Evolutionary conservation across 345 rosid species (phyloP).

Genomic region (Balakata baccata): DNA sequence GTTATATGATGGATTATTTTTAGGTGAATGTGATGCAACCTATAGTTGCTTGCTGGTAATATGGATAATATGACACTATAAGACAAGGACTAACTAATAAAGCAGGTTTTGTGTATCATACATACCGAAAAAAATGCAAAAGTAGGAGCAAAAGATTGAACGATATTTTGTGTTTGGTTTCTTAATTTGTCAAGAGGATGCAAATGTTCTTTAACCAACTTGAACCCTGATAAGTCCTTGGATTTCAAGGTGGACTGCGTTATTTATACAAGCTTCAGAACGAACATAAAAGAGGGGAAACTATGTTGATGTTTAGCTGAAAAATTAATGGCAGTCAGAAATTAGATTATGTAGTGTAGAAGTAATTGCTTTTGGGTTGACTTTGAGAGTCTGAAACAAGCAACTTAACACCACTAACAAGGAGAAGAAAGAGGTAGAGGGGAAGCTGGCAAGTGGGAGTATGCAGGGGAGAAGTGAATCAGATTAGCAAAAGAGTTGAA

Average conservation of each 20-base stretch:
- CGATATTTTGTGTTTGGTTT: too few species aligned
- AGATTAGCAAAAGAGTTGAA: background rate
- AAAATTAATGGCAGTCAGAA: background rate
- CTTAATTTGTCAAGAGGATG: background rate
- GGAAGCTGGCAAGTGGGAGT: background rate
- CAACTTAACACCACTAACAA: too few species aligned
- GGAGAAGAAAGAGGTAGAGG: too few species aligned
- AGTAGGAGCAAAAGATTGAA: background rate
- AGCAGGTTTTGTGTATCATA: too few species aligned
- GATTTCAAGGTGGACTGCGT: background rate
- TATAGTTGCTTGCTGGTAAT: too few species aligned
- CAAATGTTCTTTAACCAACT: background rate
- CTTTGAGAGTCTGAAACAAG: background rate
- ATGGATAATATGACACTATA: too few species aligned
- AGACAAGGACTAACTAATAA: too few species aligned
- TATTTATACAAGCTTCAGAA: background rate
- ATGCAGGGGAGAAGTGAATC: background rate
- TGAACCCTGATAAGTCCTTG: background rate
- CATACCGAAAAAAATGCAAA: too few species aligned
- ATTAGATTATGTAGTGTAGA: background rate
- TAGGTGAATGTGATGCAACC: too few species aligned
- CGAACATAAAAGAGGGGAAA: background rate
- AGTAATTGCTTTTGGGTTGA: background rate
- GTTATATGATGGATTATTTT: too few species aligned
- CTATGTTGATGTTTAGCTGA: background rate